A percentile compares a stretch with the other conserved stretches of the same genome.
Evolutionary conservation across 768 basidiomycete species (phyloP).

Genomic region (Mycena vulgaris): DNA sequence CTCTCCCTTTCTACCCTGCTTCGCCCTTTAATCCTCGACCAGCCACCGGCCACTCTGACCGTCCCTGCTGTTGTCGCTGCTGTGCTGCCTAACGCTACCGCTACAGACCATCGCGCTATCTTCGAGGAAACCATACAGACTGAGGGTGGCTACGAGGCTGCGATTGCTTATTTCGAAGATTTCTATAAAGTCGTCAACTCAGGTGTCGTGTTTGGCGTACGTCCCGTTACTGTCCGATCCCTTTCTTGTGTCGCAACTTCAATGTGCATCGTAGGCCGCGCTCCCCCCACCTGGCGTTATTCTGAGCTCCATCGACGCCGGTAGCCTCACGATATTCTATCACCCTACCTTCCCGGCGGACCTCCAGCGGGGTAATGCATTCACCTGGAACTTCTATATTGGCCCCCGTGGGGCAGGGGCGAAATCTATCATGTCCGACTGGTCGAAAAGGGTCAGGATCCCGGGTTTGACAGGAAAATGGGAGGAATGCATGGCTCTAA

Average conservation of each 20-base stretch:
- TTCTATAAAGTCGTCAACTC: no score
- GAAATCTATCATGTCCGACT: not conserved
- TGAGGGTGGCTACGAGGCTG: no score
- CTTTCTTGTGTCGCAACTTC: not conserved
- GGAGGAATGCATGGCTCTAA: slow-evolving; percentile 1
- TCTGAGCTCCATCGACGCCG: not conserved
- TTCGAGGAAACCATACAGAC: no score
- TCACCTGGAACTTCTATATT: slow-evolving; percentile 18
- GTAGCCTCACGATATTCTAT: slow-evolving; percentile 2
- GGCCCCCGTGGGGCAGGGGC: not conserved
- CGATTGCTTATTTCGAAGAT: no score
- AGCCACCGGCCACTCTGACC: no score
- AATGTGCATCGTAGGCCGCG: not conserved
- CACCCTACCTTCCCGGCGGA: not conserved
- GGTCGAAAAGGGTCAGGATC: not conserved
- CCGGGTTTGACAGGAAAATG: slow-evolving; percentile 4
- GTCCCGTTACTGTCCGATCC: not conserved
- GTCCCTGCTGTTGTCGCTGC: no score
- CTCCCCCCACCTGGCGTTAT: not conserved
- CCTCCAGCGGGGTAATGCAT: not conserved
- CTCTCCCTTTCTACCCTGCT: no score
- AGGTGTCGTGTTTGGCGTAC: not conserved
- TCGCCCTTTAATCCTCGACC: no score
- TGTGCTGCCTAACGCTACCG: no score
- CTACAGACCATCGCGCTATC: no score